Base-by-base conservation (phyloP, 345 rosid genomes). In the Populus tremula region DNA sequence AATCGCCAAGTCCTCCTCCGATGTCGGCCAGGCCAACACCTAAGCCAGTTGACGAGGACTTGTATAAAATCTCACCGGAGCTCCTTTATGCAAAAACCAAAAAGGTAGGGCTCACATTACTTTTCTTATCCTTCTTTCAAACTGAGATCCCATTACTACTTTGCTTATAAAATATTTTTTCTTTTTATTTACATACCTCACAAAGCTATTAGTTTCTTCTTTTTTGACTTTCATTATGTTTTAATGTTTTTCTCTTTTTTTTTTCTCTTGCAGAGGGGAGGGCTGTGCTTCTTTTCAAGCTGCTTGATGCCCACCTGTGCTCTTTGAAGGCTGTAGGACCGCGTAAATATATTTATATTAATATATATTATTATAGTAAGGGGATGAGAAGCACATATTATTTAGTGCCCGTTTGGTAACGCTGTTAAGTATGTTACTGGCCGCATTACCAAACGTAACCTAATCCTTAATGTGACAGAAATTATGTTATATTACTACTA, bases 31-130 rank as follows among this genome's bases (percentile, higher is more conserved):
- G 90, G 84, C 82, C 79, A 62, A 74, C 79, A 1, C 92, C 97
- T 0, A 93, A 94, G 62, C 97, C 98, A 1, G 90, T 94, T 36
- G 98, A 93, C 67, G 98, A 94, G 76, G 98, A 94, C 85, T 82
- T 94, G 81, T 94, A 94, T 89, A 93, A 89, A 79, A 89, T 94
- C 71, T 82, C 99, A 16, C 93, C 98, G 11, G 87, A 85, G 12
- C 90, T 91, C 66, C 96, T 93, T 84, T 75, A 80, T 69, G 76
- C 87, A 45, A 90, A 90, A 75, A 68, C 92, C 74, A 86, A 73
- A 83, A 95, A 86, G 92, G 99, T 82, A 72, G 5, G 38, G 4
- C 39, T 5, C 41, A 8, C 45, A 38, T 45, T 59, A 6, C 63
- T 67, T 67, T 21, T 21, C 21, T 2, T 16, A 14, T 39, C 1